These are phyloP conservation scores for Panicum hallii DNA, from an alignment of 202 grass and related monocot species.

Conservation along the genomic window DNA sequence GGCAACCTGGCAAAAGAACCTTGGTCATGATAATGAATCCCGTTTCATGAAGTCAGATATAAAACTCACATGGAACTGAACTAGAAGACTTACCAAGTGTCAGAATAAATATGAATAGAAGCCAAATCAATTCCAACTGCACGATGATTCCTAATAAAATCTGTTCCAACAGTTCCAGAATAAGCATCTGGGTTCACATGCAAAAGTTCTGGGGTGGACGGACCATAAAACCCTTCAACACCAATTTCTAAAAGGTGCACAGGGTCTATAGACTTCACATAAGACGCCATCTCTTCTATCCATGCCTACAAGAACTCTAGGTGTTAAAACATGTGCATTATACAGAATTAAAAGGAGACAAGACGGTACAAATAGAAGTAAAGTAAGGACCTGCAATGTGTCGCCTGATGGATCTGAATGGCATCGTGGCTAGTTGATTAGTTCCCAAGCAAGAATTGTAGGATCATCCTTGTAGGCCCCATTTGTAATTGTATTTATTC, in stretches of 20 bases:
- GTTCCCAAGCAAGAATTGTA: constrained; percentile 83
- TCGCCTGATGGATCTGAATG: constrained; percentile 78
- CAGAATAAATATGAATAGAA: constrained; percentile 84
- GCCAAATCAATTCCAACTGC: constrained; percentile 72
- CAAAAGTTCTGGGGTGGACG: constrained; percentile 67
- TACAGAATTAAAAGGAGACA: neutral
- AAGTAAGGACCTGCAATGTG: constrained; percentile 61
- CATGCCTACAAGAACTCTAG: constrained; percentile 60
- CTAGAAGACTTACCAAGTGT: constrained; percentile 62
- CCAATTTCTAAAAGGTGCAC: constrained; percentile 68
- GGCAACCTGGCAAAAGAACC: constrained; percentile 60
- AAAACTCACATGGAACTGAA: neutral
- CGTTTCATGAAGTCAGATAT: constrained; percentile 22
- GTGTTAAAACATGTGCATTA: constrained; percentile 33
- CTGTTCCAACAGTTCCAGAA: constrained; percentile 66
- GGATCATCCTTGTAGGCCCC: constrained; percentile 74
- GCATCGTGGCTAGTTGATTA: constrained; percentile 87
- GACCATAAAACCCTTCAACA: constrained; percentile 85
- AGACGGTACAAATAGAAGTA: neutral
- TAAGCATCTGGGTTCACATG: constrained; percentile 60
- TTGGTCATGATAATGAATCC: constrained; percentile 2
- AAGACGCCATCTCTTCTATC: constrained; percentile 84
- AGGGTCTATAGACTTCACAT: constrained; percentile 80
- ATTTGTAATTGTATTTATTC: constrained; percentile 77
- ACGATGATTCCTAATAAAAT: constrained; percentile 87